Percentiles rank a stretch among this genome's conserved stretches.
These are phyloP conservation scores for Leccinum subgranulosum DNA, from an alignment of 768 basidiomycete species.

Conservation along the genomic window DNA sequence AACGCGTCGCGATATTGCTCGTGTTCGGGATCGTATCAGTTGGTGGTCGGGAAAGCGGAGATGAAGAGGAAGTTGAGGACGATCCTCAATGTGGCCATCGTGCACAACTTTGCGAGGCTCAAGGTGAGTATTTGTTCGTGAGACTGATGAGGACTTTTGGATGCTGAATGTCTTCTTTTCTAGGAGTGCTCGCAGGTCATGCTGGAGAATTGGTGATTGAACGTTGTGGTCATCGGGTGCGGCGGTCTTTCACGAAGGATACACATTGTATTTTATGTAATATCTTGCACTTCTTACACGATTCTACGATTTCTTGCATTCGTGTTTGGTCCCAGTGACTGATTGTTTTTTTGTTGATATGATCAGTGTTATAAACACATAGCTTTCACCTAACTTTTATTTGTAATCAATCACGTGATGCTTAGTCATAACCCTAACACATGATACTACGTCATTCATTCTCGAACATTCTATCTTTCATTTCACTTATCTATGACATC, in stretches of 20 bases:
- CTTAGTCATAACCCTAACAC: no score
- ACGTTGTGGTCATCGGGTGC: no score
- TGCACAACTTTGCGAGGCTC: constrained; percentile 64
- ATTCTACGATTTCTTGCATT: no score
- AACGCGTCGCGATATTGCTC: constrained; percentile 81
- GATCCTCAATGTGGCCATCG: constrained; percentile 77
- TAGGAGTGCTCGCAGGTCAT: constrained; percentile 41
- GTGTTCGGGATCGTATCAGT: constrained; percentile 83
- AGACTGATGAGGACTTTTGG: not conserved
- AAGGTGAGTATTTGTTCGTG: constrained; percentile 44
- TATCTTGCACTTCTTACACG: not conserved
- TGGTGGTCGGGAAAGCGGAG: constrained; percentile 72
- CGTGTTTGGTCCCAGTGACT: no score
- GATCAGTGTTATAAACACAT: no score
- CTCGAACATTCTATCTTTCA: no score
- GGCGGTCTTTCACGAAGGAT: not conserved
- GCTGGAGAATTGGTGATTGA: constrained; percentile 35
- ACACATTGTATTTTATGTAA: not conserved
- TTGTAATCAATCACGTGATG: no score
- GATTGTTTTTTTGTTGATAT: no score
- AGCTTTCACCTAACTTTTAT: no score
- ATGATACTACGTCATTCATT: no score
- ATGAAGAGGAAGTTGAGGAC: constrained; percentile 70
- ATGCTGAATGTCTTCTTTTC: not conserved
- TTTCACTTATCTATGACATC: no score